phyloP scores from a whole-genome alignment of 2,329 filamentous ascomycete genomes.

The Ceratocystis albifundus region DNA sequence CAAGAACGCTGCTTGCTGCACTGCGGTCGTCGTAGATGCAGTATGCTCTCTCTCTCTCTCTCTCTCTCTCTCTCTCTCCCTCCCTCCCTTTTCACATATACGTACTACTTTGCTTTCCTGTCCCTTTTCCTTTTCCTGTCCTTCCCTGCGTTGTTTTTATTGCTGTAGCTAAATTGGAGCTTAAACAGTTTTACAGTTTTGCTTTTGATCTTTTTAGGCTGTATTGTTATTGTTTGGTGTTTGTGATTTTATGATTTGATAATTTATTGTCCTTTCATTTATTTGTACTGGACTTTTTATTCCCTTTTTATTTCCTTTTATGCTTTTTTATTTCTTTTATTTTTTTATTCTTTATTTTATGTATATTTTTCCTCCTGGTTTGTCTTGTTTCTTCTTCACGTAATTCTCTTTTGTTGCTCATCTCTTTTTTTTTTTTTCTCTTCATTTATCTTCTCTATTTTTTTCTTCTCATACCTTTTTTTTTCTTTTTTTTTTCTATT shows the following conservation, averaged over 20 bases:
- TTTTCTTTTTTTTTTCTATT: neutral
- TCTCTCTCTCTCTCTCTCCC: no score
- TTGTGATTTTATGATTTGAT: neutral
- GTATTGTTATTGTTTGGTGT: slow-evolving; percentile 9
- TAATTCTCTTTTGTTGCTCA: neutral
- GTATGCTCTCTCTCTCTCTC: neutral
- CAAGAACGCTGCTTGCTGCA: no score
- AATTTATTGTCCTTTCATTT: neutral
- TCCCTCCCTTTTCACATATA: neutral
- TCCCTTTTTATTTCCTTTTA: slow-evolving; percentile 1
- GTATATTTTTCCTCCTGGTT: neutral
- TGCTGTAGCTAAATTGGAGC: neutral
- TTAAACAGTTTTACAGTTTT: neutral
- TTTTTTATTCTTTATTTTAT: slow-evolving; percentile 3
- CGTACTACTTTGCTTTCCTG: neutral
- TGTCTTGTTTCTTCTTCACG: neutral
- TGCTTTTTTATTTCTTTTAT: neutral
- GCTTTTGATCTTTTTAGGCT: neutral
- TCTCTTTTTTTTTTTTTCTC: slow-evolving; percentile 9
- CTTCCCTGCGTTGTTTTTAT: neutral
- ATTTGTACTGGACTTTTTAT: neutral
- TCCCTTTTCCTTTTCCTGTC: neutral
- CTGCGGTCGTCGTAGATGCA: neutral
- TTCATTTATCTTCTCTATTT: neutral
- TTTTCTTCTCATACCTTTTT: neutral